Conservation (phyloP, 202 grass and related monocot species). For the Carex arenaria region DNA sequence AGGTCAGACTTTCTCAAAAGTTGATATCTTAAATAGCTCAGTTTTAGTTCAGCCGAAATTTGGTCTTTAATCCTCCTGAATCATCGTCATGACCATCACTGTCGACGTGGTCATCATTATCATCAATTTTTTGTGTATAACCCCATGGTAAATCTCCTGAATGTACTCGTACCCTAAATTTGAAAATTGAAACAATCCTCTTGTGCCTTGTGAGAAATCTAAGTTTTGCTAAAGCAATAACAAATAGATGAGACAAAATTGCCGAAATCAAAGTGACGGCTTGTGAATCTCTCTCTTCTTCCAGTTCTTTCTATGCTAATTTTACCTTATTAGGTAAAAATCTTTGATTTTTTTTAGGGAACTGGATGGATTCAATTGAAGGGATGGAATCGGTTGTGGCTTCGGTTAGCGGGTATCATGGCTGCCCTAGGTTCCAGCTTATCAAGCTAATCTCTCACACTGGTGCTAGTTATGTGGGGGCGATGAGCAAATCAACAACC, state of each 20-base stretch:
- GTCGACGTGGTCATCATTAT: not conserved
- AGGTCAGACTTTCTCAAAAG: not conserved
- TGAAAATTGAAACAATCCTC: not conserved
- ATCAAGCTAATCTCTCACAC: conserved; percentile 79
- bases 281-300: not conserved
- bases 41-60: too few relatives aligned
- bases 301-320: not conserved
- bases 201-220: not conserved
- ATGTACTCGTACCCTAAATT: not conserved
- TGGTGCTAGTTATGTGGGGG: conserved; percentile 73
- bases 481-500: conserved; percentile 78
- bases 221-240: not conserved
- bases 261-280: not conserved
- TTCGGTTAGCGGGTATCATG: conserved; percentile 88
- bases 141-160: not conserved
- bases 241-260: not conserved
- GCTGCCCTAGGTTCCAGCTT: conserved; percentile 59
- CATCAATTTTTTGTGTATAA: not conserved
- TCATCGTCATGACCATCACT: not conserved
- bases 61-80: not conserved
- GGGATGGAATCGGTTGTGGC: conserved; percentile 71
- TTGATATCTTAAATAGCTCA: not conserved
- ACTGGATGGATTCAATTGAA: conserved; percentile 13
- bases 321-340: not conserved
- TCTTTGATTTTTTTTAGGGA: conserved; percentile 10